Evolutionary conservation across 1,139 yeast species (phyloP), one percentile per base, ranked within the genome.

Genomic region (Lodderomyces beijingensis): DNA sequence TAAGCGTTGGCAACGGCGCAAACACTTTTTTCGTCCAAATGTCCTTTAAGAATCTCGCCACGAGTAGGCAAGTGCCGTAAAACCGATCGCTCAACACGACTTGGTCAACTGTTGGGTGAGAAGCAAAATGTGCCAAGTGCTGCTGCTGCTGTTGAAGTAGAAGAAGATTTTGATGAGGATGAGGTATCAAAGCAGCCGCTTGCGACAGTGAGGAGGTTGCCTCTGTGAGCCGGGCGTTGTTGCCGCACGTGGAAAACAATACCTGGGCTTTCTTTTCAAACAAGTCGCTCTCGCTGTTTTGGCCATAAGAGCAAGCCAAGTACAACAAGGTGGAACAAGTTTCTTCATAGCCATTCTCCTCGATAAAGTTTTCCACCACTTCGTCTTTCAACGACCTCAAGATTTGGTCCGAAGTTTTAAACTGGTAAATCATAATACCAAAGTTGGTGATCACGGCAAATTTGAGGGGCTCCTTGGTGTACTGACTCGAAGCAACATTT

Each of bases 31-130:
- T 65, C 35, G 71, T 71, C 99, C 99, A 93, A 34, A 77, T 65
- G 21, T 79, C 80, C 42, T 93, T 71, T 45, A 91, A 75, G 14
- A 88, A 59, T 48, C 98, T 74, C 1, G 95, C 73, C 23, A 88
- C 62, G 39, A 89, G 73, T 28, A 88, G 70, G 13, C 93, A 80
- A n/a, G 88, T 74, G 32, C 96, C 97, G 55, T 87, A 91, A 49
- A 89, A 88, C 43, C 96, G 68, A 45, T 95, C 95, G 59, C 96
- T 85, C 42, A 91, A 69, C 22, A 86, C 76, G 7, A 91, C 95
- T 50, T 82, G 80, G 44, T 82, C 88, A 29, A 81, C 70, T 21
- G 66, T 55, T 2, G 67, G 64, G 32, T 62, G 65, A 19, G 21
- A 19, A 19, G 21, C 21, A 19, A 7, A 7, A 19, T 19, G 7